Percentiles rank a stretch among this genome's conserved stretches.
phyloP scores from a whole-genome alignment of 2,329 filamentous ascomycete genomes.

The Xylariaceae sp. region DNA sequence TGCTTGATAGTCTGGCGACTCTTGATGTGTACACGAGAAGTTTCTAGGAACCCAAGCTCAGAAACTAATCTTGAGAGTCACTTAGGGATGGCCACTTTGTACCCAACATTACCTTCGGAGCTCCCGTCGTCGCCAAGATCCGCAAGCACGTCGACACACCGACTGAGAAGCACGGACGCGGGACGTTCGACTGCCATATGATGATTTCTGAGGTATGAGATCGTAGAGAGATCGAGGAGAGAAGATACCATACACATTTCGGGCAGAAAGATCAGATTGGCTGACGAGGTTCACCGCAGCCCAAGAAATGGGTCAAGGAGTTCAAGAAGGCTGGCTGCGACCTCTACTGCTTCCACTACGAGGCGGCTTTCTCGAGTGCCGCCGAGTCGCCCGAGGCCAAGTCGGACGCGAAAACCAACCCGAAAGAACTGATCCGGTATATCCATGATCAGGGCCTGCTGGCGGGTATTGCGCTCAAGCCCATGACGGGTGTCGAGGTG shows the following conservation, averaged over 20 bases:
- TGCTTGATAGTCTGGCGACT: too few relatives aligned
- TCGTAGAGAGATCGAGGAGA: too few relatives aligned
- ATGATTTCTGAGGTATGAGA: conserved; percentile 94
- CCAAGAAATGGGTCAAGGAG: conserved; percentile 96
- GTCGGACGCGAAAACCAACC: conserved; percentile 69
- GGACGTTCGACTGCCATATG: conserved; percentile 99
- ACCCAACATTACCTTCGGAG: conserved; percentile 95
- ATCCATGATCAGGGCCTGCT: conserved; percentile 86
- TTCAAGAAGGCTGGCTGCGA: conserved; percentile 94
- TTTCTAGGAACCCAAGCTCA: not conserved
- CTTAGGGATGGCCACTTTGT: conserved; percentile 96
- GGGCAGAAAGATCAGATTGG: too few relatives aligned
- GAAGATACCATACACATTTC: not conserved
- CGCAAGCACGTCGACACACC: conserved; percentile 79
- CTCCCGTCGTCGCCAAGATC: conserved; percentile 93
- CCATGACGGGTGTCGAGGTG: conserved; percentile 83
- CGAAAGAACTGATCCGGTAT: conserved; percentile 80
- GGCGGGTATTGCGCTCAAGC: conserved; percentile 94
- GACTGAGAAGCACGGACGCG: conserved; percentile 64
- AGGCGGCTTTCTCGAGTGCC: conserved; percentile 85
- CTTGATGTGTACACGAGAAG: too few relatives aligned
- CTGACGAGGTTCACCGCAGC: conserved; percentile 45
- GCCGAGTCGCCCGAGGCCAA: conserved; percentile 72
- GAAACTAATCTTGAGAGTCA: not conserved
- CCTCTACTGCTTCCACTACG: conserved; percentile 99